Conservation (phyloP, 2,329 filamentous ascomycete species). For the Fusarium sp. region DNA sequence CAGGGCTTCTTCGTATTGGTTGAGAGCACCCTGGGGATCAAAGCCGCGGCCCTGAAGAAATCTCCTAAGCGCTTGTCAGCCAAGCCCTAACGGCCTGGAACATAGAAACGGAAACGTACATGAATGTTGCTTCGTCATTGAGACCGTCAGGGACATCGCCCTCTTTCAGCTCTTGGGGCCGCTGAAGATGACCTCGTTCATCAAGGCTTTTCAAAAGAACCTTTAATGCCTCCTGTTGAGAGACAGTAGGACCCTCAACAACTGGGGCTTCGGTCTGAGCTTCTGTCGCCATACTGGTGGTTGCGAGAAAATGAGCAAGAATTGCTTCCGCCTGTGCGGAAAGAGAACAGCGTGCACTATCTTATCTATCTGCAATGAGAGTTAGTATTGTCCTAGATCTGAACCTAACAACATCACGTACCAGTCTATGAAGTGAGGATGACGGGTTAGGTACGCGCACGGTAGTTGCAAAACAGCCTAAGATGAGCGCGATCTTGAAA, state of each 20-base stretch:
- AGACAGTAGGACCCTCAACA: not conserved
- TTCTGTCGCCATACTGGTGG: not conserved
- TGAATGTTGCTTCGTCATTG: not conserved
- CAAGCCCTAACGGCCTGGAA: accelerated
- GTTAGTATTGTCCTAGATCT: not conserved
- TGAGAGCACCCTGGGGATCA: not conserved
- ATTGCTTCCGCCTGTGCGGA: accelerated
- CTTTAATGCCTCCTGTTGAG: not conserved
- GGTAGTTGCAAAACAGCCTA: not conserved
- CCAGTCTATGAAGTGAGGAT: not conserved
- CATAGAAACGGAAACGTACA: not conserved
- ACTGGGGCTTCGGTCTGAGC: not conserved
- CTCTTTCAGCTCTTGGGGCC: not conserved
- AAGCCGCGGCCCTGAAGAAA: not conserved
- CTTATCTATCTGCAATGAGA: not conserved
- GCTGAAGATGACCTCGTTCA: not conserved
- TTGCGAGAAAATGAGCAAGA: too few relatives aligned
- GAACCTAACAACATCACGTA: not conserved
- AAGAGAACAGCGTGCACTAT: accelerated
- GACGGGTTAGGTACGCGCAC: too few relatives aligned
- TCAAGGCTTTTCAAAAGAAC: not conserved
- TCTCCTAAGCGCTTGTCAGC: not conserved
- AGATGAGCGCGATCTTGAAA: not conserved
- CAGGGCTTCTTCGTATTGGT: not conserved
- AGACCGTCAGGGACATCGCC: not conserved